Conservation (phyloP, 139 green algal genomes). For the Ettlia oleoabundans region DNA sequence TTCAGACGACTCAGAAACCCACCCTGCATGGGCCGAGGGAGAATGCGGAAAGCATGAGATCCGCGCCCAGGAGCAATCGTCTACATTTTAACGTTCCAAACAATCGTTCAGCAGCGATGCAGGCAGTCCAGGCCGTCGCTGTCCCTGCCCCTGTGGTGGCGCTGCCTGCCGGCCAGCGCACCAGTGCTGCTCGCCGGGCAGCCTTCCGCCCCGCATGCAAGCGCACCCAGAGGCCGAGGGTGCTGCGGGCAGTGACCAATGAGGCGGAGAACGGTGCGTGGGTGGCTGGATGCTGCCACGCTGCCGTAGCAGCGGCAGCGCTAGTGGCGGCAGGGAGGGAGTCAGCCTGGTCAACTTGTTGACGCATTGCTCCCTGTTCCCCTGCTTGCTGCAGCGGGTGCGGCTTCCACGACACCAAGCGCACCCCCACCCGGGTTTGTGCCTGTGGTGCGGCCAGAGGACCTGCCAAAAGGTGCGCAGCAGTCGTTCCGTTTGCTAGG, state of each 20-base stretch:
- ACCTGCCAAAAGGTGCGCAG: constrained; percentile 83
- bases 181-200: not conserved
- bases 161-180: too few species aligned
- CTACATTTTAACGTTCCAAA: not conserved
- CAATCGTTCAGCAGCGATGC: not conserved
- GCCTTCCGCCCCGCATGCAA: not conserved
- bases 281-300: not conserved
- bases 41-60: too few species aligned
- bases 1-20: too few species aligned
- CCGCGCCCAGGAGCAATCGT: too few species aligned
- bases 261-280: constrained; percentile 15
- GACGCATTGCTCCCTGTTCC: not conserved
- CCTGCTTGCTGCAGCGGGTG: not conserved
- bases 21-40: too few species aligned
- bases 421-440: constrained; percentile 60
- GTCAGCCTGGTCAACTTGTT: too few species aligned
- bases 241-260: constrained; percentile 1
- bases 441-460: constrained; percentile 79
- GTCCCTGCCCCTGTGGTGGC: not conserved
- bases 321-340: too few species aligned
- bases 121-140: not conserved
- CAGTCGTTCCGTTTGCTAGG: not conserved
- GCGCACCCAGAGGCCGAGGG: too few species aligned
- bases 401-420: not conserved
- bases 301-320: not conserved